phyloP scores from a whole-genome alignment of 164 flowering plant genomes.

The Magnolia officinalis region DNA sequence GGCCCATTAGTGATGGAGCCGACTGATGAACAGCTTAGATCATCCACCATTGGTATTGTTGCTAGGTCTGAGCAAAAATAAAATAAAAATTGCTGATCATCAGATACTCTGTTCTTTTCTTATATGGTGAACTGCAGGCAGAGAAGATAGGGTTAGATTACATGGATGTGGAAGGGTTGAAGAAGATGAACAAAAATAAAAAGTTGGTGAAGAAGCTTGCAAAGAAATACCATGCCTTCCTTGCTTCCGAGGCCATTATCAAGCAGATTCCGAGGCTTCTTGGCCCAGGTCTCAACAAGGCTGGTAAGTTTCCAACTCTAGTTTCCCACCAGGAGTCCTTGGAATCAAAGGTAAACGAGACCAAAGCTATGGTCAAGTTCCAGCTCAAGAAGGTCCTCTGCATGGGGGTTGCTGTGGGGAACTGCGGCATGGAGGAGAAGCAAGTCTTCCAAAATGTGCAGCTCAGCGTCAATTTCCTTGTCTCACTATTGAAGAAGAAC shows the following conservation, averaged over 20 bases:
- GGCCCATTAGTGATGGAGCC: no score
- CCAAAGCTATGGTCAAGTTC: slow-evolving; percentile 23
- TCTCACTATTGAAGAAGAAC: slow-evolving; percentile 19
- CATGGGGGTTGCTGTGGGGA: slow-evolving; percentile 24
- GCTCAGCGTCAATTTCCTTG: slow-evolving; percentile 23
- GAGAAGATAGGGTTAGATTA: slow-evolving; percentile 20
- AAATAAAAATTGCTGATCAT: no score
- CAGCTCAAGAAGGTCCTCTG: slow-evolving; percentile 23
- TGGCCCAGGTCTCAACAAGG: slow-evolving; percentile 22
- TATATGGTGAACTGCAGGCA: slow-evolving; percentile 4
- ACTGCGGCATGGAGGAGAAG: slow-evolving; percentile 22
- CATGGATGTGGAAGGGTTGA: slow-evolving; percentile 22
- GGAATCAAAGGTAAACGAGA: slow-evolving; percentile 23
- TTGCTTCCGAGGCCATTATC: slow-evolving; percentile 21
- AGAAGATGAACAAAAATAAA: slow-evolving; percentile 23
- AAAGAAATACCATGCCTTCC: slow-evolving; percentile 21
- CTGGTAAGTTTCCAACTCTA: slow-evolving; percentile 18
- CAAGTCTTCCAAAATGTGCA: slow-evolving; percentile 20
- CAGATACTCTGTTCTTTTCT: background rate
- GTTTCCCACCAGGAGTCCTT: slow-evolving; percentile 17
- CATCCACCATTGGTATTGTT: no score
- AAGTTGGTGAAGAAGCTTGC: slow-evolving; percentile 23
- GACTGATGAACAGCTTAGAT: no score
- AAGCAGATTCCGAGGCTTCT: slow-evolving; percentile 22
- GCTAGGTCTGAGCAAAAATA: no score